Base-by-base conservation (phyloP, 352 stramenopile genomes). In the Globisporangium viniferum region DNA sequence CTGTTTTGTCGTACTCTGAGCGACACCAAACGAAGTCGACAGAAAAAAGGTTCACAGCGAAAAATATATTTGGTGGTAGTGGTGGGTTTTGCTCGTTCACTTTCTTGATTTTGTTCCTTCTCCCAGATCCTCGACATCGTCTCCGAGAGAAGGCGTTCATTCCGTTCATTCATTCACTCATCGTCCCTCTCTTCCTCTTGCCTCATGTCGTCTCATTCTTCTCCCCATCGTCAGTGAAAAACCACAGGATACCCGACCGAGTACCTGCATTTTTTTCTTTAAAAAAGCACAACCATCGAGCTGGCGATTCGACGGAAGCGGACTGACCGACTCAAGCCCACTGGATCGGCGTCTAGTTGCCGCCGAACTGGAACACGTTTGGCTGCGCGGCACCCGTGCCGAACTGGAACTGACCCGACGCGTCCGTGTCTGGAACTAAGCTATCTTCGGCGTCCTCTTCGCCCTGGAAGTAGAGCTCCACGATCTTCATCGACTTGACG, bases 381-480 rank as follows among this genome's bases (percentile, higher is more conserved):
- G 84, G 82, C 73, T 93, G 80, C 68, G 84, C 76, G 29, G 78
- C 70, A 54, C 58, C 66, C 59, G 84, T 76, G 61, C 87, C 87
- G 66, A 95, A 95, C 66, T 88, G 81, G 70, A 95, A 95, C 75
- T 93, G 87, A 68, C 90, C 79, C 48, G 84, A 89, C 41, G 76
- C 81, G 71, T 94, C 82, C 71, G 80, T 86, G 58, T 86, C 73
- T 22, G 86, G 86, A 20, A 75, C 86, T 74, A 94, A 76, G 71
- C 77, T 90, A 70, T 92, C 82, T 62, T 99, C 97, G 62, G 97
- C 97, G 68, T 99, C 97, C 60, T 99, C 97, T 73, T 99, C 97
- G 55, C 97, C 95, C 65, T 98, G 95, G 87, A 99, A 99, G 86
- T 98, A 99, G 49, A 86, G 85, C 79, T 99, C 97, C 54, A 99